Conservation (phyloP, 352 stramenopile species). For the Pythium guiyangense region DNA sequence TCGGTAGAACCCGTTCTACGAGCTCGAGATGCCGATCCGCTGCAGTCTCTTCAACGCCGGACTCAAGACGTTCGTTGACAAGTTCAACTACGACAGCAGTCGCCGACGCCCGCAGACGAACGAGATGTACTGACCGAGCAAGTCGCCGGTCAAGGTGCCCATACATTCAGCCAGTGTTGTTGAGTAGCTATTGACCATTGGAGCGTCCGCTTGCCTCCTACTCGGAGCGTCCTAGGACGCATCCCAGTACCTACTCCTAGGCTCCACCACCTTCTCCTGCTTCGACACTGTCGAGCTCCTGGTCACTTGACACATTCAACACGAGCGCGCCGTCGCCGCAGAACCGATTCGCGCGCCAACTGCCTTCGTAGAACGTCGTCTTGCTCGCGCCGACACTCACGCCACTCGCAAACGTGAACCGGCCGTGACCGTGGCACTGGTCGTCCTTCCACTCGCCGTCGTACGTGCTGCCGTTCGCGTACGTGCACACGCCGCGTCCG, state of each 20-base stretch:
- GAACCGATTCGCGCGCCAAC: slow-evolving; percentile 77
- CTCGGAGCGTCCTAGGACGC: neutral
- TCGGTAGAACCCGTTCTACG: slow-evolving; percentile 92
- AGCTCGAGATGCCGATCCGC: slow-evolving; percentile 94
- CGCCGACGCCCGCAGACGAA: slow-evolving; percentile 46
- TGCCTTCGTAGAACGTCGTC: slow-evolving; percentile 70
- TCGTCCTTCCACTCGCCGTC: slow-evolving; percentile 82
- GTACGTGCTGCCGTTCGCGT: slow-evolving; percentile 66
- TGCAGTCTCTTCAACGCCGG: slow-evolving; percentile 90
- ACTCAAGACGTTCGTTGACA: slow-evolving; percentile 87
- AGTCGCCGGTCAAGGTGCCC: too few species aligned
- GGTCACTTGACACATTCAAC: slow-evolving; percentile 30
- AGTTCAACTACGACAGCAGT: slow-evolving; percentile 69
- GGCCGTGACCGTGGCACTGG: slow-evolving; percentile 68
- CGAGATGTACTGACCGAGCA: slow-evolving; percentile 23
- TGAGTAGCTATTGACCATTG: too few species aligned
- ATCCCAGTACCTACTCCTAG: too few species aligned
- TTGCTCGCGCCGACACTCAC: slow-evolving; percentile 6
- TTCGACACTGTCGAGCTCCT: neutral
- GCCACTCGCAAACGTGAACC: slow-evolving; percentile 55
- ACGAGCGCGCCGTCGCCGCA: slow-evolving; percentile 66
- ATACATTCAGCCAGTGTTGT: too few species aligned
- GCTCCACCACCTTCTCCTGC: neutral
- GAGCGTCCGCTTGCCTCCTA: neutral
- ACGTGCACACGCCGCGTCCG: slow-evolving; percentile 48